Evolutionary conservation across 805 yeast species (phyloP), one percentile per base, ranked within the genome.

Genomic region (Candida takata): DNA sequence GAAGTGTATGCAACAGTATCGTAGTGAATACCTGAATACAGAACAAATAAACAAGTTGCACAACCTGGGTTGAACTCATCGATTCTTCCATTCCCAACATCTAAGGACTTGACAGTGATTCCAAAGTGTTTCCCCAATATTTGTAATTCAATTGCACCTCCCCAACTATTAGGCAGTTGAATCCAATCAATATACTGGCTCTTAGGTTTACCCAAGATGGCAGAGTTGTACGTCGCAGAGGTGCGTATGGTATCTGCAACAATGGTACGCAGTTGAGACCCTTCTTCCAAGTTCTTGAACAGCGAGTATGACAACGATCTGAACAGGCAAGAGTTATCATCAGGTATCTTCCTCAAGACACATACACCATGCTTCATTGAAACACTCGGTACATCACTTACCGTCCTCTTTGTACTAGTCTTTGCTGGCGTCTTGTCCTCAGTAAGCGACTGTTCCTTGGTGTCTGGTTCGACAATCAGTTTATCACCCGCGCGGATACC

Each of bases 241-340:
- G 48, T 45, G 9, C 47, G 38, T 14, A 83, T 72, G 14, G 61
- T 57, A 8, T 60, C 54, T 0, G 76, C 70, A 4, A 80, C 79
- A 6, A 74, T 51, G 2, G 64, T 51, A 21, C 92, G 62, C 24
- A 82, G 56, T 31, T 72, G 69, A 6, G 56, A 49, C 14, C 74
- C 71, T 23, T 70, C 54, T 19, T 69, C 65, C 2, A 64, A 48
- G 28, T 65, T 65, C 27, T 64, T 59, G 43, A 67, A 61, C 3
- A 69, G 52, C 10, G 76, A 70, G 46, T 73, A 75, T 2, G 77
- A 65, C 2, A 83, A 64, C 1, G 88, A 67, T 46, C 81, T 74
- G 60, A 83, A 83, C 36, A 83, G 58, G 51, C 94, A 83, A 8
- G 90, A 79, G 52, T 83, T 83, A 55, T 83, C 90, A 51, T 83